Percentiles rank a stretch among this genome's conserved stretches.
Evolutionary conservation across 2,329 filamentous ascomycete genomes (phyloP).

Genomic region (Clonostachys chloroleuca): DNA sequence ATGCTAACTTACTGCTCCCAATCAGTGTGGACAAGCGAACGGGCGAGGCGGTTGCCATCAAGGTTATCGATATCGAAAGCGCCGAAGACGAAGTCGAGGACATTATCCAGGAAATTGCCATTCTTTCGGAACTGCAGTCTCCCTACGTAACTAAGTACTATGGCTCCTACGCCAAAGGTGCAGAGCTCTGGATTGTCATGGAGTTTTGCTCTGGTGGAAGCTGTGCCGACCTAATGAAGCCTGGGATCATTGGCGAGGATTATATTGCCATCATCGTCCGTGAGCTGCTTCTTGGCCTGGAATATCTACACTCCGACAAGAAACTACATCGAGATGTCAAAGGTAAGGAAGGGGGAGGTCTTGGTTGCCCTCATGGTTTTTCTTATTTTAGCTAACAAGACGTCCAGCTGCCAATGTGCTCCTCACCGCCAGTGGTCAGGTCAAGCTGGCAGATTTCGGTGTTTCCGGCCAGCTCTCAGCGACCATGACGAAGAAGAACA

Average conservation of each 20-base stretch:
- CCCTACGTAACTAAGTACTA: conserved; percentile 98
- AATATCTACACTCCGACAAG: conserved; percentile 92
- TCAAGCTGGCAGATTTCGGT: conserved; percentile 95
- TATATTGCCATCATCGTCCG: conserved; percentile 95
- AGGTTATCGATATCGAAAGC: conserved; percentile 97
- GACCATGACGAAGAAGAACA: conserved; percentile 99
- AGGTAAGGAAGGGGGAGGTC: conserved; percentile 44
- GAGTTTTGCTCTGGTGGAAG: conserved; percentile 97
- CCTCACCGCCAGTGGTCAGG: conserved; percentile 84
- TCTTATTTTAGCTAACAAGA: not conserved
- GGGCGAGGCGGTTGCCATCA: conserved; percentile 93
- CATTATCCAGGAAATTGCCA: conserved; percentile 98
- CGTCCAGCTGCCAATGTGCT: conserved; percentile 82
- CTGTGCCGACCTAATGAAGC: conserved; percentile 93
- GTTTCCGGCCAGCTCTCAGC: conserved; percentile 94
- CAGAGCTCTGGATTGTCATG: conserved; percentile 99
- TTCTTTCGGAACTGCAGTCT: conserved; percentile 91
- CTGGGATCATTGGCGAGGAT: conserved; percentile 84
- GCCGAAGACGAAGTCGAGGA: conserved; percentile 99
- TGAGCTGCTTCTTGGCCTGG: conserved; percentile 83
- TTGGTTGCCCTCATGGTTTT: not conserved
- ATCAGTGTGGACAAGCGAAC: conserved; percentile 86
- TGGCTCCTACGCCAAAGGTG: conserved; percentile 92
- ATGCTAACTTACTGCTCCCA: not conserved
- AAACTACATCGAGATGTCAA: conserved; percentile 97